Evolutionary conservation across 2,329 filamentous ascomycete genomes (phyloP), one percentile per base, ranked within the genome.

Genomic region (Huntiella decipiens): DNA sequence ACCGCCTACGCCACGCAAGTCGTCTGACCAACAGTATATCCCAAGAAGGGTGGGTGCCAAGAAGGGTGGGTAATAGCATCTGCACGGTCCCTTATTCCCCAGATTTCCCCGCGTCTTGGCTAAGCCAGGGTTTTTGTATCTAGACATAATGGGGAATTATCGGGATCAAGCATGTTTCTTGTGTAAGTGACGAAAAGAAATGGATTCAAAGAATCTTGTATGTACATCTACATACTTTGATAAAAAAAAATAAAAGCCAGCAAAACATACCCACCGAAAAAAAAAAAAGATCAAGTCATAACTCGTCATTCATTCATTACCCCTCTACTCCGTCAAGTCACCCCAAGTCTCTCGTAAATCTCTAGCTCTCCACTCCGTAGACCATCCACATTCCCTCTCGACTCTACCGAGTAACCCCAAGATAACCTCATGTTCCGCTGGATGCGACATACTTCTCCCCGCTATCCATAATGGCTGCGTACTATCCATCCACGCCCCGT

Each of bases 391-490:
- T 51, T 70, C 66, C 22, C 57, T 57, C 56, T 73, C 69, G 32
- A 73, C 73, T 17, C 60, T 58, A 12, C 62, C 63, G 38, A 70
- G 53, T 11, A 70, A 56, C 8, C 66, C 60, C 8, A 72, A 33
- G n/a, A 74, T 61, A 1, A 59, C 58, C 38, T 48, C 55, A 44
- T 63, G 62, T 45, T 66, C 61, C 43, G 54, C 55, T 2, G 58
- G 62, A 51, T 72, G 67, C 50, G 65, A 71, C 54, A 73, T 63
- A 3, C 70, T 57, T 3, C 64, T 59, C 0, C 69, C 70, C 1
- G 70, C 70, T 47, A 73, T 63, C 64, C 66, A 72, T 3, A 73
- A 54, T 2, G 68, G 68, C 52, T 73, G 69, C 1, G 72, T 64
- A 4, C 67, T 64, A 50, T 73, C 72, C 22, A 66, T 73, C 54